phyloP scores from a whole-genome alignment of 2,329 filamentous ascomycete species.

The Paracorniculantispora psalliotae region DNA sequence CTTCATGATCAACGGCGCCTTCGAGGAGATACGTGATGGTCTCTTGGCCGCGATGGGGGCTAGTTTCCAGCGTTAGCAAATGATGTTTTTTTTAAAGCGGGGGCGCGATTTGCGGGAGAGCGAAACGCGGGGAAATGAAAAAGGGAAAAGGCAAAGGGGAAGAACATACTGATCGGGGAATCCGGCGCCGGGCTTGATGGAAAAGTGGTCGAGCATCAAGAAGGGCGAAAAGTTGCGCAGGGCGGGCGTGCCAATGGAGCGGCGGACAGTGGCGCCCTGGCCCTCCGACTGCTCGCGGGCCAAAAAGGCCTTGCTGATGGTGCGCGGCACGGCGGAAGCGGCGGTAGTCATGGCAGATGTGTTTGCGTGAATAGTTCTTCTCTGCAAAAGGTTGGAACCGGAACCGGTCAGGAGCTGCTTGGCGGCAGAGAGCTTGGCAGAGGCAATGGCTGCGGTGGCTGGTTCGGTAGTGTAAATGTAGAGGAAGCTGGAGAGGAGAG shows the following conservation, averaged over 20 bases:
- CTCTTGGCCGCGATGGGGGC: conserved; percentile 73
- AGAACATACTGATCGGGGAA: conserved; percentile 72
- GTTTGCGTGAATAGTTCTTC: not conserved
- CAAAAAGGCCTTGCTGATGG: conserved; percentile 75
- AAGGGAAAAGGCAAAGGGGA: not conserved
- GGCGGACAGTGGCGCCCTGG: conserved; percentile 77
- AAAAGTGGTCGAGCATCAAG: conserved; percentile 94
- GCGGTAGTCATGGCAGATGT: not conserved
- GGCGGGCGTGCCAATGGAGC: conserved; percentile 78
- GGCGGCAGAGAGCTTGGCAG: not conserved
- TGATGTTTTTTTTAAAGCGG: not conserved
- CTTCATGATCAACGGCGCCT: conserved; percentile 85
- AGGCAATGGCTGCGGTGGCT: not conserved
- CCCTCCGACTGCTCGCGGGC: conserved; percentile 85
- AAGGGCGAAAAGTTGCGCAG: conserved; percentile 87
- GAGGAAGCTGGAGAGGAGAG: not conserved
- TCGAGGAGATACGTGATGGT: conserved; percentile 84
- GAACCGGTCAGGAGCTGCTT: not conserved
- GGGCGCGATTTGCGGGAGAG: not conserved
- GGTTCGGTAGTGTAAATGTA: not conserved
- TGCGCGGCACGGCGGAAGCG: not conserved
- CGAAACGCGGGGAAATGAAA: not conserved
- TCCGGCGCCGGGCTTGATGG: conserved; percentile 70
- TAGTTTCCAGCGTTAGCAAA: conserved; percentile 10
- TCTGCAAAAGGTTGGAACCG: not conserved